Conservation (phyloP, 2,329 filamentous ascomycete species). For the Paracorniculantispora psalliotae region DNA sequence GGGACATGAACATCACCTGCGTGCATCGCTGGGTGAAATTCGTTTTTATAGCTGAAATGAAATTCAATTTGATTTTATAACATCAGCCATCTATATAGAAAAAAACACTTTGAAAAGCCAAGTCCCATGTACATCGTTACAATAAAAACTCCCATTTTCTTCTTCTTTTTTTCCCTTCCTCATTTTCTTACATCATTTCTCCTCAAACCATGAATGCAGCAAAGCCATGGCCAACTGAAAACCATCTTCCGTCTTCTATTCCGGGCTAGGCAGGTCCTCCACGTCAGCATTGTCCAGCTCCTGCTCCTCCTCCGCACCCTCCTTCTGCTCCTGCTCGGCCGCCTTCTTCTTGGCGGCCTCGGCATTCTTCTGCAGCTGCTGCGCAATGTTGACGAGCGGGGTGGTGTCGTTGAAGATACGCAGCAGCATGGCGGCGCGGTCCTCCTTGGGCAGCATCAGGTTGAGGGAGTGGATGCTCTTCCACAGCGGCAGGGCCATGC, state of each 20-base stretch:
- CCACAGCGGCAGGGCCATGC: conserved; percentile 89
- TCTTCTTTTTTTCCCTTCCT: conserved; percentile 16
- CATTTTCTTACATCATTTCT: not conserved
- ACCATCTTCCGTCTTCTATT: conserved; percentile 19
- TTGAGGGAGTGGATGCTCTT: conserved; percentile 88
- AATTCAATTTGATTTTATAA: conserved; percentile 15
- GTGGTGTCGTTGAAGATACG: conserved; percentile 86
- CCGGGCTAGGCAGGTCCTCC: conserved; percentile 34
- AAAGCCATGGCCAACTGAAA: not conserved
- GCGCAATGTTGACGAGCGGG: conserved; percentile 66
- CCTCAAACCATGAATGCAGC: conserved; percentile 4
- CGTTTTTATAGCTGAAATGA: not conserved
- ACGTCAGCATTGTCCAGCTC: conserved; percentile 18
- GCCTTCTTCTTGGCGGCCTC: conserved; percentile 19
- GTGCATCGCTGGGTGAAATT: too few relatives aligned
- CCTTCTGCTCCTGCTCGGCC: conserved; percentile 16
- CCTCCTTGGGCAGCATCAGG: conserved; percentile 97
- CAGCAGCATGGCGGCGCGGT: conserved; percentile 85
- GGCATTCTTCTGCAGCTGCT: conserved; percentile 26
- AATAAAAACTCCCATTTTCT: not conserved
- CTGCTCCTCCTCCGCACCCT: conserved; percentile 13
- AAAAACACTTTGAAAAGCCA: not conserved
- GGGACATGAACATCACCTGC: too few relatives aligned
- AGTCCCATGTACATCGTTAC: not conserved
- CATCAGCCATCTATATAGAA: not conserved